Conservation (phyloP, 495 filamentous ascomycete species). For the Pyrenula aspistea region DNA sequence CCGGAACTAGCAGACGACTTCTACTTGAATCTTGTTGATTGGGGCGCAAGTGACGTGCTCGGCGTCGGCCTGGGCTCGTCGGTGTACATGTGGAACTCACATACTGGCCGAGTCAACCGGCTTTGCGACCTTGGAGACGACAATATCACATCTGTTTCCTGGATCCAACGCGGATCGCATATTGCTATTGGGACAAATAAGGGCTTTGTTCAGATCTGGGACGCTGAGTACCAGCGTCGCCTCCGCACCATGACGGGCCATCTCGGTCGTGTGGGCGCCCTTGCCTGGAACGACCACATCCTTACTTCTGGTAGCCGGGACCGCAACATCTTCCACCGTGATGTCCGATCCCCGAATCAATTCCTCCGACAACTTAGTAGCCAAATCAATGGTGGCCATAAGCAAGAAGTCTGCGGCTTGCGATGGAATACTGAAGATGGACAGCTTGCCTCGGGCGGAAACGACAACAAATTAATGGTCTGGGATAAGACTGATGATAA, state of each 20-base stretch:
- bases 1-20: slow-evolving; percentile 95
- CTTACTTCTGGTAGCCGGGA: slow-evolving; percentile 91
- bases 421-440: slow-evolving; percentile 94
- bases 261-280: slow-evolving; percentile 74
- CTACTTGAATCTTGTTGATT: slow-evolving; percentile 93
- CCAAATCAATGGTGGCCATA: no score
- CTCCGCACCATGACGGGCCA: slow-evolving; percentile 95
- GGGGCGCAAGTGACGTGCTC: slow-evolving; percentile 89
- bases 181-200: slow-evolving; percentile 88
- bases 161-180: slow-evolving; percentile 94
- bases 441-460: slow-evolving; percentile 90
- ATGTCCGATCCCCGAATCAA: slow-evolving; percentile 88
- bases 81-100: slow-evolving; percentile 98
- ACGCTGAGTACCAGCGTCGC: slow-evolving; percentile 72
- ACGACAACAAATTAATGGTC: slow-evolving; percentile 96
- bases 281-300: slow-evolving; percentile 98
- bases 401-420: slow-evolving; percentile 96
- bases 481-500: slow-evolving; percentile 89
- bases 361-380: slow-evolving; percentile 63
- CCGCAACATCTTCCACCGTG: slow-evolving; percentile 84
- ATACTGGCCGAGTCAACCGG: slow-evolving; percentile 74
- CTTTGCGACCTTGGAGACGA: slow-evolving; percentile 89
- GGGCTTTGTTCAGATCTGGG: slow-evolving; percentile 94
- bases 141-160: slow-evolving; percentile 88
- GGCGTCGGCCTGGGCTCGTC: slow-evolving; percentile 85